Evolutionary conservation across 805 yeast genomes (phyloP), one percentile per base, ranked within the genome.

Genomic region (Myxozyma neotropica): DNA sequence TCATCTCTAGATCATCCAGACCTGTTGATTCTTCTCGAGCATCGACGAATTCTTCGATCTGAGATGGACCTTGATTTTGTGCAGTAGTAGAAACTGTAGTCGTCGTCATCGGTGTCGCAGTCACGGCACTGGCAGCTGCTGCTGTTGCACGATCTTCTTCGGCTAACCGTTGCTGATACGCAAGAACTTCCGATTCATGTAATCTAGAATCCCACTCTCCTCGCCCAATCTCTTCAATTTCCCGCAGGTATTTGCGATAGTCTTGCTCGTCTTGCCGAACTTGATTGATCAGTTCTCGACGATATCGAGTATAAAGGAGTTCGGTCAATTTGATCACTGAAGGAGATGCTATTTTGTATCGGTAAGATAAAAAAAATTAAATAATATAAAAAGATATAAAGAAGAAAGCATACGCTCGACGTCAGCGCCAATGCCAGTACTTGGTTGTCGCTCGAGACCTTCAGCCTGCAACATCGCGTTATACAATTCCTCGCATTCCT

Each of bases 141-240:
- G 42, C 42, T 8, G 42, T n/a, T 8, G n/a, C 42, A 15, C n/a
- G 19, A 13, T n/a, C 43, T 17, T n/a, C 21, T 17, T 19, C 21
- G 4, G 43, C 21, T 38, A 38, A 38, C 2, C 43, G 43, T 26
- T 53, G 46, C 24, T 55, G 46, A 23, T 12, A 15, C 23, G 55
- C 62, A 35, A 50, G 48, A 8, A 33, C 42, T 17, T 55, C 68
- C 40, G 55, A 31, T 10, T 65, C 63, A n/a, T 75, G 59, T 15
- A 70, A 65, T 39, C 73, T 71, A 31, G 74, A 75, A 44, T 77
- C 78, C 64, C 78, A 69, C 53, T 73, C 73, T 1, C 81, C 81
- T 38, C 70, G 69, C 51, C 77, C 80, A 15, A 79, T 77, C 63
- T 71, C 67, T 26, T 74, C 75, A 6, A 79, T 77, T 57, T 79